Base-by-base conservation (phyloP, 208 protist genomes). In the Lotmaria passim region DNA sequence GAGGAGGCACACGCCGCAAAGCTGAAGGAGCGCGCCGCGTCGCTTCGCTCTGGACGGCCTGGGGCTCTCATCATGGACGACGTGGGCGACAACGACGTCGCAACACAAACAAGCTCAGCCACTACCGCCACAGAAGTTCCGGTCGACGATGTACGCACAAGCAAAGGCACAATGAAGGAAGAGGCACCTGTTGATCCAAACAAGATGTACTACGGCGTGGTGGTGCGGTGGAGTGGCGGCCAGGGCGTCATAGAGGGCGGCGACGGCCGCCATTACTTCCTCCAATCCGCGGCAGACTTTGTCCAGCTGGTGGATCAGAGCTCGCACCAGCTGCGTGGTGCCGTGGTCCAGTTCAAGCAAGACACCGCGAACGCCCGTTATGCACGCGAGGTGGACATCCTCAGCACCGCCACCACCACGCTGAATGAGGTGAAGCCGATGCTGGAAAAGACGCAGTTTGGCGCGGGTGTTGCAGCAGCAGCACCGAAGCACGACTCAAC, bases 181-280 rank as follows among this genome's bases (percentile, higher is more conserved):
- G 56, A 78, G 24, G 53, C 53, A 47, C 60, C 64, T 12, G 38
- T 72, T 15, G 50, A 82, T 28, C 84, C 87, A 10, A 66, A 78
- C 14, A 78, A 65, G 14, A 43, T 65, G 7, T 66, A 90, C 33
- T 94, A 87, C 74, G 92, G 92, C 62, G 92, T 96, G 6, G 65
- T 96, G n/a, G 91, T 90, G 19, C 87, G 92, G 31, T 96, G 92
- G 89, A 94, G 89, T 56, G 92, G 92, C 19, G 92, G 92, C 38
- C 89, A 95, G 44, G 92, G 92, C 34, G 79, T 87, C 10, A 50
- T 96, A 24, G 89, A 96, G 70, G 85, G 77, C 33, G 83, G 87
- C 19, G 78, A 86, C 21, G 82, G 87, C n/a, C 69, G 71, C 12
- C 73, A 83, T 62, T 94, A 87, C 71, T 93, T 87, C 53, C 82